Percentiles rank a stretch among this genome's conserved stretches.
phyloP scores from a whole-genome alignment of 345 rosid genomes.

The Gossypium ekmanianum region DNA sequence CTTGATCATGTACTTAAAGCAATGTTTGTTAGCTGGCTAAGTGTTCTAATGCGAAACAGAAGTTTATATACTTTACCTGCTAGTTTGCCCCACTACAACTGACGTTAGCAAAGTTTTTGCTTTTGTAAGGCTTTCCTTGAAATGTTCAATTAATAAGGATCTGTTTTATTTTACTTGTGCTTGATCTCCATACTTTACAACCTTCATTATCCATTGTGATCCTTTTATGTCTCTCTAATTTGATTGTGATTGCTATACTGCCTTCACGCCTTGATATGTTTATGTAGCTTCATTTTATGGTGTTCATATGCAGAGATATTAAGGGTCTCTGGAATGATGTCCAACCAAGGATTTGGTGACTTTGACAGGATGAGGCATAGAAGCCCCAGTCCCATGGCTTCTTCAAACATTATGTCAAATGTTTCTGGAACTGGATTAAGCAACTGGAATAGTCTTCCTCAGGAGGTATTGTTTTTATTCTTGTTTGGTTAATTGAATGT shows the following conservation, averaged over 20 bases:
- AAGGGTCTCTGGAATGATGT: slow-evolving; percentile 74
- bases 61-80: not conserved
- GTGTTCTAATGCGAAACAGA: not conserved
- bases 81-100: not conserved
- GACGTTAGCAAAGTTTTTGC: not conserved
- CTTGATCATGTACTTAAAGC: slow-evolving; percentile 17
- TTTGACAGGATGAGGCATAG: slow-evolving; percentile 81
- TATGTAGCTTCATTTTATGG: not conserved
- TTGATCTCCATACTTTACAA: not conserved
- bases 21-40: not conserved
- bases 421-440: slow-evolving; percentile 62
- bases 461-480: slow-evolving; percentile 47
- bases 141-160: not conserved
- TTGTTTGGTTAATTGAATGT: not conserved
- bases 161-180: not conserved
- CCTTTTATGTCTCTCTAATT: not conserved
- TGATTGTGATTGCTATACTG: not conserved
- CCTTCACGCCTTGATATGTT: not conserved
- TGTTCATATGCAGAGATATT: slow-evolving; percentile 63
- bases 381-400: slow-evolving; percentile 98
- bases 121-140: not conserved
- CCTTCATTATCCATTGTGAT: not conserved
- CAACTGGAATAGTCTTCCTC: slow-evolving; percentile 78
- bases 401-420: slow-evolving; percentile 76
- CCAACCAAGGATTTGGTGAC: slow-evolving; percentile 85